Evolutionary conservation across 2,329 filamentous ascomycete genomes (phyloP), one percentile per base, ranked within the genome.

Genomic region (Fusarium sp.): DNA sequence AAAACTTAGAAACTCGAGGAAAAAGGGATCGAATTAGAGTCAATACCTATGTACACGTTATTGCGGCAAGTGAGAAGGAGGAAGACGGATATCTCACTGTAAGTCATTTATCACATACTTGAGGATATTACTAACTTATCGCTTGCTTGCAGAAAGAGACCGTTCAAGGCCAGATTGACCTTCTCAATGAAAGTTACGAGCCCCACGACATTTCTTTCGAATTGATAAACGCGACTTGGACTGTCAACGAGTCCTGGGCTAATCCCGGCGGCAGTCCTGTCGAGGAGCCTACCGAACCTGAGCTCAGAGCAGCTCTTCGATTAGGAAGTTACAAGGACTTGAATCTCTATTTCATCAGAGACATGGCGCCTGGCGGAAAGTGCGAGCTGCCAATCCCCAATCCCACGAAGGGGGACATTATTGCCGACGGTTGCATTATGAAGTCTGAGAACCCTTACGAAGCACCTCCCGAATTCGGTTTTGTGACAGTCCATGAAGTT

Each of bases 361-460:
- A 14, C 1, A 69, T 69, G 62, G 2, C 40, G 1, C 53, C 66
- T 0, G 2, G 7, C 2, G 62, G 66, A 11, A 69, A 53, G 28
- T 70, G 57, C 5, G 52, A 63, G 10, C 57, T 67, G 11, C 66
- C 66, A 3, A 17, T 67, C 1, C 38, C 62, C 1, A 63, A 55
- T 2, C 66, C 52, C 2, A 67, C 52, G 0, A 39, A 39, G 1
- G 1, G 51, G 7, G 15, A 69, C 1, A 48, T 69, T 1, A 34
- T 63, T 40, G 28, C 36, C 6, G 66, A 69, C 11, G 57, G 66
- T 7, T 70, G 62, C 36, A 24, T 69, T 3, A 59, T 69, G 52
- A 63, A 20, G 2, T 17, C 62, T 1, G 3, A 18, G 1, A 44
- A 43, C 3, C 26, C 40, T 4, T 45, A 42, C 9, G 24, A 55